Evolutionary conservation across 2,329 filamentous ascomycete genomes (phyloP), one percentile per base, ranked within the genome.

Genomic region (Trichoderma sp.): DNA sequence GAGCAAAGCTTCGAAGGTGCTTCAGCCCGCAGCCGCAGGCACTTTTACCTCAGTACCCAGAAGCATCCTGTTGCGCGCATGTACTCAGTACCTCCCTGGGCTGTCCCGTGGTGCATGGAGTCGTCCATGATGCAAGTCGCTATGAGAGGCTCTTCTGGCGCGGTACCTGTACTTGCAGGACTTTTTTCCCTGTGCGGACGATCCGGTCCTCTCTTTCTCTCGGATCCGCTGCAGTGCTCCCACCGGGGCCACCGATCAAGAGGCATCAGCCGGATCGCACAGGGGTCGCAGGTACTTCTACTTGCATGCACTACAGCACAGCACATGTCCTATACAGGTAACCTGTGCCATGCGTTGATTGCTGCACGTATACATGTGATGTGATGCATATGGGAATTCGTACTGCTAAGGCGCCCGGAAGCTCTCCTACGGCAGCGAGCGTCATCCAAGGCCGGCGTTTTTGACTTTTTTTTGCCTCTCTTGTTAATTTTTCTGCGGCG

Each of bases 181-280:
- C 38, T 4, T 35, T 50, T 53, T 67, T 53, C n/a, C 29, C 16
- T 67, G 16, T 24, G 69, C 69, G 69, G 59, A 27, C 69, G 69
- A 64, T 64, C 69, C 69, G 59, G 69, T 53, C 33, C 16, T 31
- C 35, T 45, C 27, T 45, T 27, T 21, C 21, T 53, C 71, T 73
- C 71, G 60, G 71, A 29, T 50, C 71, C 60, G 71, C 60, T 73
- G 71, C 71, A 65, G 71, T 73, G 71, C 71, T 73, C n/a, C 60
- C 71, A 65, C 71, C 60, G 60, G 41, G 41, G 60, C 38, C 41
- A 29, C 71, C 60, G 71, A 65, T 45, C 59, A 45, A 33, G 41
- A 62, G 24, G 24, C 16, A 71, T 18, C 35, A 41, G 11, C 18
- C 45, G 35, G 33, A 71, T 45, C 56, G 68, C 68, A 71, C 35